phyloP scores from a whole-genome alignment of 2,329 filamentous ascomycete genomes.

The Seiridium unicorne region DNA sequence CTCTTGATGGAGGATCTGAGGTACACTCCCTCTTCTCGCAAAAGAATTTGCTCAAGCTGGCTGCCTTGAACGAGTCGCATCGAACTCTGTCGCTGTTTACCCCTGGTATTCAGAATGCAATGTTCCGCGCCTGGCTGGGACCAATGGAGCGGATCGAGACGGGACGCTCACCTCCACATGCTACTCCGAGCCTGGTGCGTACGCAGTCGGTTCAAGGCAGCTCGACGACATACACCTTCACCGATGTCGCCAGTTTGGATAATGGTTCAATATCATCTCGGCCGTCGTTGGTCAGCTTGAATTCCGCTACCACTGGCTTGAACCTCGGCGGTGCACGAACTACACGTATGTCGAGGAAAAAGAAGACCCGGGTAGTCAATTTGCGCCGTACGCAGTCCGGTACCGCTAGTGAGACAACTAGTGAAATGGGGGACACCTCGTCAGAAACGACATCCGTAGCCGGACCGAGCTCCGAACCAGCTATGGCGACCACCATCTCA shows the following conservation, averaged over 20 bases:
- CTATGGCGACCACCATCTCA: constrained; percentile 53
- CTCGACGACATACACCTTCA: constrained; percentile 70
- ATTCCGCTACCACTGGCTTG: constrained; percentile 61
- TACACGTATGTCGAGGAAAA: constrained; percentile 64
- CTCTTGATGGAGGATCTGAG: constrained; percentile 76
- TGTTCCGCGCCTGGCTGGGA: constrained; percentile 90
- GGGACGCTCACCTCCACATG: constrained; percentile 43
- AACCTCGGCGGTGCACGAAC: constrained; percentile 59
- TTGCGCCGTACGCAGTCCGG: constrained; percentile 63
- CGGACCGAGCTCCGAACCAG: constrained; percentile 60
- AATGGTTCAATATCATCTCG: constrained; percentile 66
- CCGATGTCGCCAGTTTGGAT: constrained; percentile 64
- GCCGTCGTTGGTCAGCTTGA: constrained; percentile 62
- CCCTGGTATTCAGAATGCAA: constrained; percentile 82
- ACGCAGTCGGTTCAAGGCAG: constrained; percentile 61
- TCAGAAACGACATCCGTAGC: constrained; percentile 56
- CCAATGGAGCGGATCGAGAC: constrained; percentile 68
- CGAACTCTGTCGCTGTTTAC: constrained; percentile 89
- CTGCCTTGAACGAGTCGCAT: constrained; percentile 81
- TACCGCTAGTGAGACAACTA: constrained; percentile 46
- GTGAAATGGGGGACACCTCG: constrained; percentile 47
- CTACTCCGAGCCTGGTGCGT: constrained; percentile 56
- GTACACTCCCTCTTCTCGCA: constrained; percentile 90
- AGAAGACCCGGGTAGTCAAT: constrained; percentile 83
- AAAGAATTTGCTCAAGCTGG: constrained; percentile 84